Conservation (phyloP, 2,329 filamentous ascomycete species). For the Alternaria metachromatica region DNA sequence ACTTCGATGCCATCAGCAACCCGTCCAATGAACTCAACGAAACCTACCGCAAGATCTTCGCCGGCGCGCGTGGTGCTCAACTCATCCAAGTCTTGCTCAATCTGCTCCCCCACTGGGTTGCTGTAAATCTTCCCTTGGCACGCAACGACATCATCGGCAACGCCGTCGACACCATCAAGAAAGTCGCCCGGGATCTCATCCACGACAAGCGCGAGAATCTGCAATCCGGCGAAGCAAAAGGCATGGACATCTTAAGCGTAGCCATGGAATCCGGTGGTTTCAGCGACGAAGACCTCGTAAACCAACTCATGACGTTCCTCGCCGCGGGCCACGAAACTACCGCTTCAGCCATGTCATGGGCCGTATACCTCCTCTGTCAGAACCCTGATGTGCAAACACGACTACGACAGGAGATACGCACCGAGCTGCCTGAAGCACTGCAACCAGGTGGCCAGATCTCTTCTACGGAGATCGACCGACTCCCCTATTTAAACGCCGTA, state of each 20-base stretch:
- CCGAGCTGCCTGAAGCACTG: constrained; percentile 53
- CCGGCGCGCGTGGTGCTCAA: constrained; percentile 57
- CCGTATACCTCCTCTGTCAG: constrained; percentile 59
- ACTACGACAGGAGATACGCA: constrained; percentile 59
- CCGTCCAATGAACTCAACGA: constrained; percentile 60
- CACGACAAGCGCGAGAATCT: constrained; percentile 69
- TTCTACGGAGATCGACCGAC: constrained; percentile 68
- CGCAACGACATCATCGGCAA: constrained; percentile 62
- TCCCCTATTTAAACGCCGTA: constrained; percentile 79
- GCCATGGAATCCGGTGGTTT: constrained; percentile 79
- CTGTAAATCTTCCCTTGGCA: constrained; percentile 70
- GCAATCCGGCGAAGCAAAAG: constrained; percentile 53
- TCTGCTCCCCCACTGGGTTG: constrained; percentile 68
- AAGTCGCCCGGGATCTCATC: constrained; percentile 72
- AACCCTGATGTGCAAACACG: constrained; percentile 57
- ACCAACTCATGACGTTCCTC: constrained; percentile 91
- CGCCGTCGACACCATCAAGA: constrained; percentile 55
- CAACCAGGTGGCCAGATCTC: constrained; percentile 53
- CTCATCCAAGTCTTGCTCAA: constrained; percentile 65
- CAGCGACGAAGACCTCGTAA: constrained; percentile 78
- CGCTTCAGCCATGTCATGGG: constrained; percentile 61
- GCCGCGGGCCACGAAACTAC: constrained; percentile 71
- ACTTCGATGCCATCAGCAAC: constrained; percentile 61
- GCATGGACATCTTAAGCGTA: constrained; percentile 79
- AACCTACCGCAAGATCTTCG: constrained; percentile 60